Evolutionary conservation across 148 eudicot species (phyloP).

Genomic region (Rhododendron williamsianum): DNA sequence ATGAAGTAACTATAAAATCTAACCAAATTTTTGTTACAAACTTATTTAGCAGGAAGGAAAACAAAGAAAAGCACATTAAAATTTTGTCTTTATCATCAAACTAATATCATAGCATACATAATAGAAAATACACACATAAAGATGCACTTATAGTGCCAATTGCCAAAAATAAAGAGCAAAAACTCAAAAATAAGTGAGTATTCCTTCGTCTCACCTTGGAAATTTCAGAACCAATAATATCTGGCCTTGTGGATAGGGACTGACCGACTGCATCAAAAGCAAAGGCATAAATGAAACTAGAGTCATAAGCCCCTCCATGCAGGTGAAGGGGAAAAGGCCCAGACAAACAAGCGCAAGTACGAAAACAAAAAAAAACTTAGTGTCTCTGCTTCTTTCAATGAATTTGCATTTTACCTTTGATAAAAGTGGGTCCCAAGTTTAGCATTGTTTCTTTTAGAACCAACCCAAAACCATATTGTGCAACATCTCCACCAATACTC

Average conservation of each 20-base stretch:
- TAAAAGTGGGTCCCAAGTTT: constrained; percentile 85
- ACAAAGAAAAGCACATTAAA: not conserved
- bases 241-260: constrained; percentile 98
- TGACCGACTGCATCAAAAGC: constrained; percentile 81
- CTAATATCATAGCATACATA: not conserved
- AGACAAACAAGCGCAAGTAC: constrained; percentile 3
- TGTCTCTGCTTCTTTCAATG: not conserved
- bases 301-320: not conserved
- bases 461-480: constrained; percentile 59
- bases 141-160: not conserved
- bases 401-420: constrained; percentile 52
- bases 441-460: constrained; percentile 81
- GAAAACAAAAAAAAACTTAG: not conserved
- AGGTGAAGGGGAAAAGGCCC: constrained; percentile 1
- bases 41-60: not conserved
- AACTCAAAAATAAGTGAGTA: not conserved
- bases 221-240: constrained; percentile 75
- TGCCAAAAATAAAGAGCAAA: not conserved
- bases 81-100: not conserved
- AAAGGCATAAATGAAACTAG: constrained; percentile 18
- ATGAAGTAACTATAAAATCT: not conserved
- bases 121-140: too few species aligned
- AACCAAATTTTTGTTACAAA: not conserved
- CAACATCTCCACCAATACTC: constrained; percentile 25
- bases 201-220: constrained; percentile 54